Evolutionary conservation across 1,284 basidiomycete species (phyloP), one percentile per base, ranked within the genome.

Genomic region (Ceratobasidium theobromae): DNA sequence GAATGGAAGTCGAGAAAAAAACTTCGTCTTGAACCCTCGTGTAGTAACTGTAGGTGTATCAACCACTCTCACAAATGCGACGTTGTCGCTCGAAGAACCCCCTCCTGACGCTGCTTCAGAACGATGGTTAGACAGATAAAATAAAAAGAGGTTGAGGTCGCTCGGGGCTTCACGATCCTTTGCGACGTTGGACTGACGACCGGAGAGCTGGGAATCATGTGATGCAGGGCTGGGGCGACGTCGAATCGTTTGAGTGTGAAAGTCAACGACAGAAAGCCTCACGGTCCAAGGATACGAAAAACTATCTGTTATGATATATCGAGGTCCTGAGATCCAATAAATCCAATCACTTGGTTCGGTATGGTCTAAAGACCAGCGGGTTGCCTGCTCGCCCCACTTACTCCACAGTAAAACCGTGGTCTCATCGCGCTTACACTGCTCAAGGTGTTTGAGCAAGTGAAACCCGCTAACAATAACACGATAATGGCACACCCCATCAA

Each of bases 331-430:
- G 28, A 48, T 38, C 45, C 57, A 60, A 21, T 45, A 45, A n/a
- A 60, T 60, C 57, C 57, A 60, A 28, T n/a, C 3, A 33, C 49
- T 27, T 48, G 57, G 33, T n/a, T 40, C 53, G 12, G 38, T 14
- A 4, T 5, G 4, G 8, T 46, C 4, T 33, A 58, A 21, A n/a
- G 18, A 45, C 55, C 55, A 58, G 14, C 55, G 40, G 2, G 55
- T 58, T 3, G 43, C 18, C 16, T 33, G 4, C 30, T 48, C 43
- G 41, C 55, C 55, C 55, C 55, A 58, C 2, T 18, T 5, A 3
- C 30, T 16, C 55, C 55, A 58, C 8, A 6, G 16, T 18, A 49
- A 14, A 2, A n/a, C 43, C 14, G 1, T 8, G 16, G 18, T 27
- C n/a, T 23, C 1, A n/a, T 1, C 27, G 4, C 8, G 23, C 9